phyloP scores from a whole-genome alignment of 2,329 filamentous ascomycete genomes.

The Fusarium mangiferae region DNA sequence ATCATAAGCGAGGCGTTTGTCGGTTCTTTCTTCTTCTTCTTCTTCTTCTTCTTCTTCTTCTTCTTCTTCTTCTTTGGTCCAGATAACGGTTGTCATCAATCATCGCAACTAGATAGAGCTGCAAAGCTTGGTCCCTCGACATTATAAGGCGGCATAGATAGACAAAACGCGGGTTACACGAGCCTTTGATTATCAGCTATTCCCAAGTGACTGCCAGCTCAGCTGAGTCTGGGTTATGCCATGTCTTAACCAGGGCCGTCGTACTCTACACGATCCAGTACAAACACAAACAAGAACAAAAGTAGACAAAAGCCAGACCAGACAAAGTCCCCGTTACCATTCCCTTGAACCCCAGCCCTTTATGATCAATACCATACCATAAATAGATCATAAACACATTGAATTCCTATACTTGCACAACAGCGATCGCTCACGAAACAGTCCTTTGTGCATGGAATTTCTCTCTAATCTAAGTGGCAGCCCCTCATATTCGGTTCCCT shows the following conservation, averaged over 20 bases:
- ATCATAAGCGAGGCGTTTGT: slow-evolving; percentile 33
- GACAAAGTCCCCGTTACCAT: background rate
- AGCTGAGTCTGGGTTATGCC: background rate
- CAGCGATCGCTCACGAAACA: background rate
- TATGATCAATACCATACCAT: slow-evolving; percentile 7
- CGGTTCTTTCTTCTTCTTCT: background rate
- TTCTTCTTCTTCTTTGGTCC: background rate
- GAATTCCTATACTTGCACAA: background rate
- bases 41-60: no score
- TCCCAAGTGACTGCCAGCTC: slow-evolving; percentile 1
- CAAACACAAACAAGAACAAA: slow-evolving; percentile 9
- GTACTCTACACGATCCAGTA: slow-evolving; percentile 21
- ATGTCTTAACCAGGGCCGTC: background rate
- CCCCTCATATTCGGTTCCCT: slow-evolving; percentile 28
- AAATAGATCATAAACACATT: slow-evolving; percentile 9
- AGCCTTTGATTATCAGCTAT: background rate
- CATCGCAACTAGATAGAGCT: background rate
- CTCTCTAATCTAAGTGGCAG: background rate
- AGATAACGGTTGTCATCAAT: background rate
- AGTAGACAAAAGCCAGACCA: slow-evolving; percentile 10
- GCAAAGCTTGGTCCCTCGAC: background rate
- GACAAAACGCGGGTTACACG: background rate
- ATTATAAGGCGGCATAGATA: background rate
- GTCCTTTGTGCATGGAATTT: background rate
- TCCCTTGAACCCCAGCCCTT: slow-evolving; percentile 7